Evolutionary conservation across 2,329 filamentous ascomycete genomes (phyloP).

Genomic region (Aspergillus ochraceus): DNA sequence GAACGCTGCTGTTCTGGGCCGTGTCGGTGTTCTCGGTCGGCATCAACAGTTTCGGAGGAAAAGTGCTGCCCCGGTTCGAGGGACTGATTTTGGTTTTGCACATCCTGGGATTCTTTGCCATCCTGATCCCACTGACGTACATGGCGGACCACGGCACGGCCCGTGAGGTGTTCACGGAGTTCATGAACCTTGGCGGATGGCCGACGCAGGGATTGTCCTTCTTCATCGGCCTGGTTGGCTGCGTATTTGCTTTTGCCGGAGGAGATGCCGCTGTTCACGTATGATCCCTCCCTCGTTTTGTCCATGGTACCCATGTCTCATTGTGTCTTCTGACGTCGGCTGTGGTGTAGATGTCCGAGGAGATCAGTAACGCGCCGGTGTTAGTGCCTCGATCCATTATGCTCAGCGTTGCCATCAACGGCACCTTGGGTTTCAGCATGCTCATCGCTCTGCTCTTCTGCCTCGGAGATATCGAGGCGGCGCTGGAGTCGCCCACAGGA

Average conservation of each 20-base stretch:
- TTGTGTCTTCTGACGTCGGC: neutral
- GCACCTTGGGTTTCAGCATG: slow-evolving; percentile 37
- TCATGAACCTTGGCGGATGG: slow-evolving; percentile 50
- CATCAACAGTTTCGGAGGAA: slow-evolving; percentile 47
- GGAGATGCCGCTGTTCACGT: slow-evolving; percentile 42
- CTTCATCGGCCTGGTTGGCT: slow-evolving; percentile 35
- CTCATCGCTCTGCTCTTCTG: slow-evolving; percentile 42
- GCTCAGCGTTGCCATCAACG: slow-evolving; percentile 38
- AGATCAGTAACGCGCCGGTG: slow-evolving; percentile 38
- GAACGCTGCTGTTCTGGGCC: slow-evolving; percentile 50
- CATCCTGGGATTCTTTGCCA: slow-evolving; percentile 54
- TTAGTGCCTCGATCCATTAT: slow-evolving; percentile 40
- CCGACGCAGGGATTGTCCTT: slow-evolving; percentile 43
- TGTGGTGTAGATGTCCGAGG: slow-evolving; percentile 35
- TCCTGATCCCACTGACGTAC: slow-evolving; percentile 49
- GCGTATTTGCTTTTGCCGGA: slow-evolving; percentile 40
- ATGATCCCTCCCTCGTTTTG: slow-evolving; percentile 8
- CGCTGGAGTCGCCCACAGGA: slow-evolving; percentile 27
- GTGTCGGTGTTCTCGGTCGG: slow-evolving; percentile 39
- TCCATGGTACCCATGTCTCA: neutral
- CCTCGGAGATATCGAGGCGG: slow-evolving; percentile 32
- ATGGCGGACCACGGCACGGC: slow-evolving; percentile 43
- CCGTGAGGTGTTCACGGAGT: slow-evolving; percentile 48
- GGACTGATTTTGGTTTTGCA: slow-evolving; percentile 51
- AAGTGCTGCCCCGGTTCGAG: slow-evolving; percentile 50